Evolutionary conservation across 1,139 yeast species (phyloP), one percentile per base, ranked within the genome.

Genomic region (Pichia sp.): DNA sequence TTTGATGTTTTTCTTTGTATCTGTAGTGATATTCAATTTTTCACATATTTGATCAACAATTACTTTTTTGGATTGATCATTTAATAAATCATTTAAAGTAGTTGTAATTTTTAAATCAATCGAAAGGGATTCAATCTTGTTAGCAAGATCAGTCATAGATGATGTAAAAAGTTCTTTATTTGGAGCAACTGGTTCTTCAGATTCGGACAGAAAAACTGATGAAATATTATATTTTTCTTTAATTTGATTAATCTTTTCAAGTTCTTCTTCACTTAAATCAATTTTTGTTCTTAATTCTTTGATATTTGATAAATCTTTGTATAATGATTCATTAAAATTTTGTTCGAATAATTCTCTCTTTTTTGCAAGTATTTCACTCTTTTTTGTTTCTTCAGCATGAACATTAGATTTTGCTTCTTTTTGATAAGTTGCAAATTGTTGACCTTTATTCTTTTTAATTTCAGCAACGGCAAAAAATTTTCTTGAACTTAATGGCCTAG

Each of bases 401-500:
- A 87, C 89, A 52, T 73, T 71, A 40, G 65, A 66, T 52, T 80
- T 82, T 36, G 95, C 95, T 54, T 80, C 75, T 34, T 73, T 68
- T 59, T 83, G 85, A 64, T 84, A 88, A 52, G 74, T 67, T 34
- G 86, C 91, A 70, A 91, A 87, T 61, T 87, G 91, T 54, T 87
- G 89, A 74, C 96, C 96, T 64, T 83, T 80, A 59, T 86, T 81
- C 59, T 74, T 80, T 66, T 87, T 78, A 59, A 91, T 85, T 60
- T 91, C 96, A 3, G 96, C 95, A 47, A 91, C 79, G n/a, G 96
- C 91, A 68, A 91, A 91, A 44, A 75, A 76, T 63, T 91, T 91
- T 49, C 82, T 71, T 26, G 91, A 75, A 10, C 95, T 81, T 22
- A 88, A 66, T 35, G 95, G 95, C 46, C 96, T 82, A 33, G 89